Conservation (phyloP, 768 basidiomycete species). For the Strobilomyces echinocephalus region DNA sequence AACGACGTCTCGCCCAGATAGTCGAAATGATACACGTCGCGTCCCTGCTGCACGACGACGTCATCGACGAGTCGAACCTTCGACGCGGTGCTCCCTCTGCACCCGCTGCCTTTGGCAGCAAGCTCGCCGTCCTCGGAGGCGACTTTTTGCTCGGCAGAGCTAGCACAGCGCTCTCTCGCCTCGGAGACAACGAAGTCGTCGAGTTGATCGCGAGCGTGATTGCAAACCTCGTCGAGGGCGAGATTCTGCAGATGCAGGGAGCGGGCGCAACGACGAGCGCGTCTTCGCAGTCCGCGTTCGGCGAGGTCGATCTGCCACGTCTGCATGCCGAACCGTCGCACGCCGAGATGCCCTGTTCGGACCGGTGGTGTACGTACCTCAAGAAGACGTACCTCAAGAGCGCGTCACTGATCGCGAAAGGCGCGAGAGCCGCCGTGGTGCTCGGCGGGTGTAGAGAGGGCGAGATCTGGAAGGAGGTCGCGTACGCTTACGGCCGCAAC, state of each 20-base stretch:
- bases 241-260: conserved; percentile 63
- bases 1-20: conserved; percentile 89
- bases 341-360: conserved; percentile 28
- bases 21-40: conserved; percentile 99
- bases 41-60: conserved; percentile 88
- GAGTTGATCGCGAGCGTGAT: conserved; percentile 91
- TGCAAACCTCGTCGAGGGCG: conserved; percentile 94
- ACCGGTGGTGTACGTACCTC: conserved; percentile 74
- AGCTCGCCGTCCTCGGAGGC: conserved; percentile 88
- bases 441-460: conserved; percentile 74
- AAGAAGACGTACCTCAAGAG: conserved; percentile 68
- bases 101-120: conserved; percentile 81
- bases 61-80: conserved; percentile 69
- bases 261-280: background rate
- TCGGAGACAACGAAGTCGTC: conserved; percentile 86
- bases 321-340: conserved; percentile 39
- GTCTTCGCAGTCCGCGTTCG: conserved; percentile 16
- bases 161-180: conserved; percentile 76
- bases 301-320: conserved; percentile 31
- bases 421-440: conserved; percentile 75
- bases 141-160: conserved; percentile 94
- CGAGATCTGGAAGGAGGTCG: conserved; percentile 83
- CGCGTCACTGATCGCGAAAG: background rate
- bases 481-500: conserved; percentile 50
- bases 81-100: conserved; percentile 68